phyloP scores from a whole-genome alignment of 2,329 filamentous ascomycete species.

The Neonectria magnoliae region DNA sequence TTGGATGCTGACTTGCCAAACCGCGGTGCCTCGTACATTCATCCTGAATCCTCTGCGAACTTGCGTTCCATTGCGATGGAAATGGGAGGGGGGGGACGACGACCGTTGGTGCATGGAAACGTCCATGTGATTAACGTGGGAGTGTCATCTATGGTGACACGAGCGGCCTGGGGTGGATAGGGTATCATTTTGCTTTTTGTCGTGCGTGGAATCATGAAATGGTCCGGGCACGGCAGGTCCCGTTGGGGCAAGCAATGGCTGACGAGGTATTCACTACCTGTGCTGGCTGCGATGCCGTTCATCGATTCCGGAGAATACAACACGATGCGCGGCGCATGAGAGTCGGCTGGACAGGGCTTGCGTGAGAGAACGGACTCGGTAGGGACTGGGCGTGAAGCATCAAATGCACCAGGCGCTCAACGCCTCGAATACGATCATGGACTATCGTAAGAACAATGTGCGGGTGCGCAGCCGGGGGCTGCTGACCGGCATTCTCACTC shows the following conservation, averaged over 20 bases:
- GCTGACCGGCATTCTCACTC: constrained; percentile 22
- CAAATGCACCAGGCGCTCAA: constrained; percentile 17
- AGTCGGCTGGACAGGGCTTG: constrained; percentile 17
- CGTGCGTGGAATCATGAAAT: constrained; percentile 25
- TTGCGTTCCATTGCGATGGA: constrained; percentile 24
- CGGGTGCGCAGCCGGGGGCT: constrained; percentile 20
- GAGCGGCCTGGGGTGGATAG: constrained; percentile 37
- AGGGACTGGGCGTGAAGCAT: constrained; percentile 13
- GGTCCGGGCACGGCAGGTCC: background rate
- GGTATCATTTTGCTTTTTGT: constrained; percentile 38
- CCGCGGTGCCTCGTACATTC: constrained; percentile 23
- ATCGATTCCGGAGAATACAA: constrained; percentile 34
- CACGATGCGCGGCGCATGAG: constrained; percentile 13
- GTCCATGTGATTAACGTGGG: constrained; percentile 43
- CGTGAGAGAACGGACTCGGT: constrained; percentile 18
- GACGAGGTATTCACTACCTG: constrained; percentile 35
- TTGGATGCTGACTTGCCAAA: constrained; percentile 28
- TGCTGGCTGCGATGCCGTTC: constrained; percentile 18
- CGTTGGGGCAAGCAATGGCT: background rate
- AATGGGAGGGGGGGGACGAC: constrained; percentile 11
- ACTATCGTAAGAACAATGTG: constrained; percentile 11
- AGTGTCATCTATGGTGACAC: constrained; percentile 38
- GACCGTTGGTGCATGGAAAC: constrained; percentile 34
- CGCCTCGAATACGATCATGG: constrained; percentile 24
- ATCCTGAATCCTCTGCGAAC: constrained; percentile 34